phyloP scores from a whole-genome alignment of 257 asterid species.

The Ligustrum vulgare region DNA sequence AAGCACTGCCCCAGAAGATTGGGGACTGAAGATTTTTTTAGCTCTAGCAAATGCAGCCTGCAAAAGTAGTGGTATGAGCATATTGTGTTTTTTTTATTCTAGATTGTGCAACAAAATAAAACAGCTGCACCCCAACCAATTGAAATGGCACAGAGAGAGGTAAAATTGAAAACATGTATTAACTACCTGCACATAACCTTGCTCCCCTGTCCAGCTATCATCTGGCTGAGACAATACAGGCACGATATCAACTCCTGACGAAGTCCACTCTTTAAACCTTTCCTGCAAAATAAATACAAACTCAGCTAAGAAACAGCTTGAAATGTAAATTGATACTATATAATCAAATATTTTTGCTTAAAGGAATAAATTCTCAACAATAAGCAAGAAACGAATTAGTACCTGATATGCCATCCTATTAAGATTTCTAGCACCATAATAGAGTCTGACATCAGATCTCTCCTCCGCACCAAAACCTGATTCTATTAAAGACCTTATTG shows the following conservation, averaged over 20 bases:
- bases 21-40: slow-evolving; percentile 57
- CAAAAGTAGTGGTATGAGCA: slow-evolving; percentile 28
- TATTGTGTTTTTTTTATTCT: neutral
- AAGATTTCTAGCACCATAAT: slow-evolving; percentile 93
- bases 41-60: slow-evolving; percentile 84
- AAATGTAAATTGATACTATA: neutral
- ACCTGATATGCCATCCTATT: slow-evolving; percentile 89
- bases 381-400: slow-evolving; percentile 21
- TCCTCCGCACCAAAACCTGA: slow-evolving; percentile 66
- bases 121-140: neutral
- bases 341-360: neutral
- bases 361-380: slow-evolving; percentile 6
- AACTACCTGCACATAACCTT: slow-evolving; percentile 82
- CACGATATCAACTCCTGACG: slow-evolving; percentile 70
- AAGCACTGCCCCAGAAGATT: slow-evolving; percentile 78
- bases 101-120: neutral
- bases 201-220: slow-evolving; percentile 76
- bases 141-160: neutral
- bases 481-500: slow-evolving; percentile 84
- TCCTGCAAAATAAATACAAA: slow-evolving; percentile 39
- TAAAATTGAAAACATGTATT: slow-evolving; percentile 1
- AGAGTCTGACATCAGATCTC: slow-evolving; percentile 84
- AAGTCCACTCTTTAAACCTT: slow-evolving; percentile 78
- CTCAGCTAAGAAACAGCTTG: neutral
- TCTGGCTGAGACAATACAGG: slow-evolving; percentile 86